A percentile compares a stretch with the other conserved stretches of the same genome.
Conservation (phyloP, 176 grass and related monocot genomes). For the Musa acuminata region DNA sequence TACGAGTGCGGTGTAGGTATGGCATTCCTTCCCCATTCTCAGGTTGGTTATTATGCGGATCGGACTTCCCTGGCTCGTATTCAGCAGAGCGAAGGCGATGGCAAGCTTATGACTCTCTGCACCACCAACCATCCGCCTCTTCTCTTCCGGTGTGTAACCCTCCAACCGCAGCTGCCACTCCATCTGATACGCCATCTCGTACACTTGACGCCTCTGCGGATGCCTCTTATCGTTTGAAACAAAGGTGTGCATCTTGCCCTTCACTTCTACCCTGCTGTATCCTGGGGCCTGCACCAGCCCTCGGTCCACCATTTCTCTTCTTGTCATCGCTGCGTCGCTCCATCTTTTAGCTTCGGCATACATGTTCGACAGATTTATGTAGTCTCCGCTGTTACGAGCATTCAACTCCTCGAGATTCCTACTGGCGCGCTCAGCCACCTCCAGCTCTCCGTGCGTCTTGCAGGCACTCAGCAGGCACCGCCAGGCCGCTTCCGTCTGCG, state of each 20-base stretch:
- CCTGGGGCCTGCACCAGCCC: slow-evolving; percentile 38
- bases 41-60: slow-evolving; percentile 66
- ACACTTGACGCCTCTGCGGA: slow-evolving; percentile 33
- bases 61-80: slow-evolving; percentile 26
- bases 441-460: slow-evolving; percentile 43
- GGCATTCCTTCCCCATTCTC: slow-evolving; percentile 66
- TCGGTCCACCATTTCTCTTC: slow-evolving; percentile 32
- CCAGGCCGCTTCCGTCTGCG: slow-evolving; percentile 40
- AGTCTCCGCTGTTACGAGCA: slow-evolving; percentile 44
- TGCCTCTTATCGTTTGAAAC: slow-evolving; percentile 62
- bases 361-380: slow-evolving; percentile 62
- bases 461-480: slow-evolving; percentile 71
- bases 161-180: slow-evolving; percentile 67
- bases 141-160: slow-evolving; percentile 55
- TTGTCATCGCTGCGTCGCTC: slow-evolving; percentile 24
- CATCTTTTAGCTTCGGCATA: slow-evolving; percentile 35
- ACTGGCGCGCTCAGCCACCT: slow-evolving; percentile 29
- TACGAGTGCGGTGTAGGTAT: slow-evolving; percentile 49
- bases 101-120: slow-evolving; percentile 81
- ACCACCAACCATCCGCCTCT: slow-evolving; percentile 20
- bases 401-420: slow-evolving; percentile 28
- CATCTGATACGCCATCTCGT: slow-evolving; percentile 74
- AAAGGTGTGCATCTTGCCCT: slow-evolving; percentile 53
- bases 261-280: slow-evolving; percentile 68
- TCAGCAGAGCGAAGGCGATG: slow-evolving; percentile 62